Evolutionary conservation across 805 yeast genomes (phyloP).

Genomic region (Suhomyces faveliae): DNA sequence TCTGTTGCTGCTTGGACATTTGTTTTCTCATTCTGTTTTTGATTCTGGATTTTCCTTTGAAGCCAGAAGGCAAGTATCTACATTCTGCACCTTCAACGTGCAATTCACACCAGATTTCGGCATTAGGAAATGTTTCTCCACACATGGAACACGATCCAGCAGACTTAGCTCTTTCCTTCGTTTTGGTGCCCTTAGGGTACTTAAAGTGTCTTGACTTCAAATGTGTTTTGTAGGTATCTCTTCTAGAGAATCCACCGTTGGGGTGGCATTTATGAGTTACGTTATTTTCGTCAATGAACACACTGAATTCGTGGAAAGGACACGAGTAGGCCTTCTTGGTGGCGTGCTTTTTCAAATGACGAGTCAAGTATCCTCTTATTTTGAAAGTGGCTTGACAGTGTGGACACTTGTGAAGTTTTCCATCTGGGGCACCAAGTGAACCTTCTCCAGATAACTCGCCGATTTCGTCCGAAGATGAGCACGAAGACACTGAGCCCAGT

Average conservation of each 20-base stretch:
- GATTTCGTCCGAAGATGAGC: constrained; percentile 15
- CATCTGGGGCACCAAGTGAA: constrained; percentile 14
- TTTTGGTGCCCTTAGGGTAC: constrained; percentile 55
- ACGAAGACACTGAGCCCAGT: constrained; percentile 3
- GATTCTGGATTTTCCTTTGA: constrained; percentile 43
- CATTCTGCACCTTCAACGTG: constrained; percentile 54
- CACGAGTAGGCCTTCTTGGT: constrained; percentile 51
- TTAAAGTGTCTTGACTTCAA: constrained; percentile 55
- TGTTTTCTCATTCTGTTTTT: constrained; percentile 43
- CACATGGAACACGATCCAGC: constrained; percentile 57
- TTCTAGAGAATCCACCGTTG: constrained; percentile 56
- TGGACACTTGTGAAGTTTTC: constrained; percentile 41
- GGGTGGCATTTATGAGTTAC: constrained; percentile 51
- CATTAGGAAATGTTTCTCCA: constrained; percentile 47
- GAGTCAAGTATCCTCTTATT: constrained; percentile 53
- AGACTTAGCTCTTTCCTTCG: constrained; percentile 41
- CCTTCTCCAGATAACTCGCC: constrained; percentile 5
- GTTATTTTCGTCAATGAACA: constrained; percentile 39
- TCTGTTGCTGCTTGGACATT: constrained; percentile 24
- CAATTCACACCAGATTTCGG: constrained; percentile 50
- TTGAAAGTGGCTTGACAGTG: constrained; percentile 50
- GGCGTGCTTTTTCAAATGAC: constrained; percentile 55
- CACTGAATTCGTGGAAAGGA: constrained; percentile 46
- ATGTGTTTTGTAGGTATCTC: constrained; percentile 60
- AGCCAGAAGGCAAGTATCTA: constrained; percentile 41